These are phyloP conservation scores for Cutaneotrichosporon spelunceum DNA, from an alignment of 1,284 basidiomycete genomes.

Conservation along the genomic window DNA sequence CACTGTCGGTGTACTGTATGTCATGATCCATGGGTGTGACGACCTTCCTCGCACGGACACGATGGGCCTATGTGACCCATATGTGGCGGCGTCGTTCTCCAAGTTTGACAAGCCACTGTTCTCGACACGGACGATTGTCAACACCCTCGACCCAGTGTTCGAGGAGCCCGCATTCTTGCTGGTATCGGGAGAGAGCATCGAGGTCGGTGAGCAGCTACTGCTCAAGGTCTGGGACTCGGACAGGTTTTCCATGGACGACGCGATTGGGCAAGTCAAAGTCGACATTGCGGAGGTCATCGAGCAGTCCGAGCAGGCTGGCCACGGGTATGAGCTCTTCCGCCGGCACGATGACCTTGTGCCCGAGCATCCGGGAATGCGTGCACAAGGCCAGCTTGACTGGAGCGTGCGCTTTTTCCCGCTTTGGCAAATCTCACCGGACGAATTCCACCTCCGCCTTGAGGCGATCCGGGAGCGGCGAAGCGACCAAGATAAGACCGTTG, in stretches of 20 bases:
- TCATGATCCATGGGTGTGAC: slow-evolving; percentile 43
- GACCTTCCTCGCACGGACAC: slow-evolving; percentile 46
- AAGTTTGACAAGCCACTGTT: slow-evolving; percentile 51
- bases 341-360: slow-evolving; percentile 35
- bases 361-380: slow-evolving; percentile 38
- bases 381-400: slow-evolving; percentile 43
- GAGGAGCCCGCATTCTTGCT: slow-evolving; percentile 50
- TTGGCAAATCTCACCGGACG: slow-evolving; percentile 42
- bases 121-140: slow-evolving; percentile 48
- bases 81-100: slow-evolving; percentile 43
- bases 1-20: slow-evolving; percentile 48
- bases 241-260: slow-evolving; percentile 53
- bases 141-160: slow-evolving; percentile 45
- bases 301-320: slow-evolving; percentile 21
- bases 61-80: slow-evolving; percentile 49
- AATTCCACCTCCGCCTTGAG: slow-evolving; percentile 27
- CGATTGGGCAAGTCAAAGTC: slow-evolving; percentile 51
- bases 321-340: slow-evolving; percentile 29
- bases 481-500: slow-evolving; percentile 16
- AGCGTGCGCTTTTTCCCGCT: slow-evolving; percentile 46
- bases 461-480: slow-evolving; percentile 11
- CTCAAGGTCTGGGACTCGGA: slow-evolving; percentile 52
- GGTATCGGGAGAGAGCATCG: slow-evolving; percentile 43
- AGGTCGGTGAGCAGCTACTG: slow-evolving; percentile 46
- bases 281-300: slow-evolving; percentile 50